Conservation (phyloP, 805 yeast genomes). For the Zygoascus flipseniorum region DNA sequence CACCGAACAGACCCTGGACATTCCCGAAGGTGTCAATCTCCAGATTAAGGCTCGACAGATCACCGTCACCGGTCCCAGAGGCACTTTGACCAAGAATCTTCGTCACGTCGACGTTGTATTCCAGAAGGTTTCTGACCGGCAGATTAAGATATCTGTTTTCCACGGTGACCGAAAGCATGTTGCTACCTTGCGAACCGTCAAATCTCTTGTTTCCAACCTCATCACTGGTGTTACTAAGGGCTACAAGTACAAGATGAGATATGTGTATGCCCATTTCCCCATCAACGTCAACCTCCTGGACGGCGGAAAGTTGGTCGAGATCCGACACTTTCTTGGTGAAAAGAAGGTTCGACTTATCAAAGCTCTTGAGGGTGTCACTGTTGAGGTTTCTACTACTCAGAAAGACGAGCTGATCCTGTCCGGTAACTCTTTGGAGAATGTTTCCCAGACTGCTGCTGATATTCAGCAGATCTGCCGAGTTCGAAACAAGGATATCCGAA, state of each 20-base stretch:
- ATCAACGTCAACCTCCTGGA: slow-evolving; percentile 91
- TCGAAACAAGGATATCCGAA: slow-evolving; percentile 99
- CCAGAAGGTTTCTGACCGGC: slow-evolving; percentile 58
- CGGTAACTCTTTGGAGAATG: slow-evolving; percentile 96
- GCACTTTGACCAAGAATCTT: slow-evolving; percentile 81
- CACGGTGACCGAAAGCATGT: slow-evolving; percentile 99
- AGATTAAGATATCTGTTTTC: slow-evolving; percentile 85
- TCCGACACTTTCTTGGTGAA: slow-evolving; percentile 99
- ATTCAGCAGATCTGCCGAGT: slow-evolving; percentile 97
- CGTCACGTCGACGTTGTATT: slow-evolving; percentile 94
- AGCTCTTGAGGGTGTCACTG: slow-evolving; percentile 82
- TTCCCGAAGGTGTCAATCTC: slow-evolving; percentile 91
- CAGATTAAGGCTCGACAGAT: slow-evolving; percentile 84
- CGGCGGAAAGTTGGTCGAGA: slow-evolving; percentile 75
- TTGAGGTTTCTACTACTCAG: slow-evolving; percentile 70
- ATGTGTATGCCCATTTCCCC: slow-evolving; percentile 99
- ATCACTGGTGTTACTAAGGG: slow-evolving; percentile 98
- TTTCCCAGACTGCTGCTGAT: slow-evolving; percentile 97
- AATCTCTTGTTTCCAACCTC: slow-evolving; percentile 88
- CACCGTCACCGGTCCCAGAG: slow-evolving; percentile 97
- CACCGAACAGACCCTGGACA: slow-evolving; percentile 72
- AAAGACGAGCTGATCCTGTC: slow-evolving; percentile 90
- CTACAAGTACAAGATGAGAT: slow-evolving; percentile 99
- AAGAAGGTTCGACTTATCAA: slow-evolving; percentile 87
- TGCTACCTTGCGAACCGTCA: slow-evolving; percentile 98